Evolutionary conservation across 805 yeast genomes (phyloP), one percentile per base, ranked within the genome.

Genomic region (Trichomonascus vanleenenianus): DNA sequence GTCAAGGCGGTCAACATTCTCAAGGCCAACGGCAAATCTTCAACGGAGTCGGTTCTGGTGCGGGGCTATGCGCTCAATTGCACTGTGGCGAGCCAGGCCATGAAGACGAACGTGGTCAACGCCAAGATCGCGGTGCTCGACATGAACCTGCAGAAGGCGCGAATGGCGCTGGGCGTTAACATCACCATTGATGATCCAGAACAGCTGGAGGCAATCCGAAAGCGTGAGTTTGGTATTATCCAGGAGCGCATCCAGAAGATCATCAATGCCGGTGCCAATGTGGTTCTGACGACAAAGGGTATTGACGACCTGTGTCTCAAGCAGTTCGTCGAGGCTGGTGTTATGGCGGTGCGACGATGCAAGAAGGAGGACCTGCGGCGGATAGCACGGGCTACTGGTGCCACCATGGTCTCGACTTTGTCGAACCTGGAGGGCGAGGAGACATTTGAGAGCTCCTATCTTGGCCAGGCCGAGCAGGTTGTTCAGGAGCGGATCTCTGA

Each of bases 121-220:
- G 94, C 96, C 40, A 81, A 80, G 56, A 85, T 88, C 55, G 97
- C 97, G 2, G 79, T 87, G 54, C 73, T 88, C 59, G 97, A 88
- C 67, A 77, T 93, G 65, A 91, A 94, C 67, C 72, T 93, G 61
- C 98, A 94, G 64, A 91, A 89, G 65, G 93, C 96, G 2, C 79
- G 89, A 62, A 87, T 93, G 96, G 96, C 97, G 36, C 80, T 93
- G 80, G 99, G 99, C 45, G 97, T 93, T 44, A 95, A 88, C 65
- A 85, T 93, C 65, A 89, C 89, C 62, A 87, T 93, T 61, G 95
- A 86, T 57, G 97, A 93, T 64, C 98, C 99, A 36, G 96, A 93
- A 57, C 96, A 87, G 67, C 76, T 93, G 56, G 99, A 93, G 70
- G 85, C 85, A 57, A 86, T 88, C 55, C 76, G 96, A 59, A 79